Base-by-base conservation (phyloP, 2,329 filamentous ascomycete species). In the Madurella mycetomatis region DNA sequence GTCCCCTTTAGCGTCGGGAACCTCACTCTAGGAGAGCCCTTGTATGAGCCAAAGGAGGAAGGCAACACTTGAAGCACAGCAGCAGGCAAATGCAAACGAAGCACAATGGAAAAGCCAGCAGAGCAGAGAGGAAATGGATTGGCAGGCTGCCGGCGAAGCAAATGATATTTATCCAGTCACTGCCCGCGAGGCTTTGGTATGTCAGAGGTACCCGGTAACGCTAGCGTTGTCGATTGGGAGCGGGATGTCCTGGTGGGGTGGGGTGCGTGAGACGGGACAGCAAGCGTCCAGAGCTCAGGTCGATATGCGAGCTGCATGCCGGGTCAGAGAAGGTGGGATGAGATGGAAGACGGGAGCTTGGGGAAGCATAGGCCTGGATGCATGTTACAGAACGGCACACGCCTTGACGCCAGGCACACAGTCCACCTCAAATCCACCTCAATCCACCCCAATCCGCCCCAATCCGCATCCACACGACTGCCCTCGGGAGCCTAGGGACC, bases 141-240 rank as follows among this genome's bases (percentile, higher is more conserved):
- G 58, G 59, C 56, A 55, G 41, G 51, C 49, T 31, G 53, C 41
- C 25, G 52, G 59, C 37, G 55, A 57, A 57, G 51, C 59, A 56
- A 63, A 64, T 59, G 59, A 61, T 63, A 64, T 57, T 63, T 64
- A 62, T 60, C 57, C 60, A 64, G 55, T 62, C 48, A 49, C 52
- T 41, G 30, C 50, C 41, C 44, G 57, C 62, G 58, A 64, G 61
- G 58, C 60, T 59, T 60, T 43, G 53, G 49, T 51, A 59, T 57
- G 58, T 51, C 52, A 50, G 34, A 43, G 51, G 41, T 47, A 52
- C 59, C 19, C 53, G 41, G 19, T 39, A 45, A 57, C 52, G 43
- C 51, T 42, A 48, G 49, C 17, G 47, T 7, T 55, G 31, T 55
- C 37, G 44, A 47, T 40, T 53, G 43, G 41, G 47, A 51, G 43